A percentile compares a stretch with the other conserved stretches of the same genome.
Conservation (phyloP, 2,329 filamentous ascomycete species). For the Xylaria hypoxylon region DNA sequence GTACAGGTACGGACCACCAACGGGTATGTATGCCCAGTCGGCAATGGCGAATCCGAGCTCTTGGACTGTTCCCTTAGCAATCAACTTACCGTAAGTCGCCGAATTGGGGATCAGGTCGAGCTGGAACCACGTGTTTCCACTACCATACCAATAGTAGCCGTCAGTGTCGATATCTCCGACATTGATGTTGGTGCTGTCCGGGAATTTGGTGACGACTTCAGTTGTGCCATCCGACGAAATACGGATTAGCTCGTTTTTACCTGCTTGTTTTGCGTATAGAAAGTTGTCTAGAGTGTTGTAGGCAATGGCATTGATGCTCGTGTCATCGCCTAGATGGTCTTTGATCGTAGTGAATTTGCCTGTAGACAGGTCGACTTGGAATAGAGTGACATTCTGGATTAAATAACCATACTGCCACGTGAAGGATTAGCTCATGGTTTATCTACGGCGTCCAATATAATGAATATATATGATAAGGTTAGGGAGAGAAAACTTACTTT, state of each 20-base stretch:
- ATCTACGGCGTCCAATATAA: not conserved
- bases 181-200: conserved; percentile 4
- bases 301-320: conserved; percentile 44
- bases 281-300: conserved; percentile 45
- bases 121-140: conserved; percentile 30
- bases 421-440: conserved; percentile 6
- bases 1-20: conserved; percentile 32
- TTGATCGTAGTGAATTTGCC: conserved; percentile 20
- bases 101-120: conserved; percentile 35
- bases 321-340: conserved; percentile 23
- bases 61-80: conserved; percentile 32
- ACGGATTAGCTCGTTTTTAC: conserved; percentile 37
- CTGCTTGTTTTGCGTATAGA: conserved; percentile 38
- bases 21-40: conserved; percentile 41
- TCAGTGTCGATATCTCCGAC: conserved; percentile 44
- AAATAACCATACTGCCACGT: conserved; percentile 35
- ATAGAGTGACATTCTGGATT: conserved; percentile 33
- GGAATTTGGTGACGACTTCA: conserved; percentile 26
- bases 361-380: conserved; percentile 33
- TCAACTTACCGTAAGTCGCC: conserved; percentile 29
- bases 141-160: conserved; percentile 37
- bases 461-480: not conserved
- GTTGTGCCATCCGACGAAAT: conserved; percentile 39
- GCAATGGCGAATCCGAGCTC: conserved; percentile 26
- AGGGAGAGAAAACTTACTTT: conserved; percentile 5